These are phyloP conservation scores for Zygnema circumcarinatum DNA, from an alignment of 139 green algal species.

Conservation along the genomic window DNA sequence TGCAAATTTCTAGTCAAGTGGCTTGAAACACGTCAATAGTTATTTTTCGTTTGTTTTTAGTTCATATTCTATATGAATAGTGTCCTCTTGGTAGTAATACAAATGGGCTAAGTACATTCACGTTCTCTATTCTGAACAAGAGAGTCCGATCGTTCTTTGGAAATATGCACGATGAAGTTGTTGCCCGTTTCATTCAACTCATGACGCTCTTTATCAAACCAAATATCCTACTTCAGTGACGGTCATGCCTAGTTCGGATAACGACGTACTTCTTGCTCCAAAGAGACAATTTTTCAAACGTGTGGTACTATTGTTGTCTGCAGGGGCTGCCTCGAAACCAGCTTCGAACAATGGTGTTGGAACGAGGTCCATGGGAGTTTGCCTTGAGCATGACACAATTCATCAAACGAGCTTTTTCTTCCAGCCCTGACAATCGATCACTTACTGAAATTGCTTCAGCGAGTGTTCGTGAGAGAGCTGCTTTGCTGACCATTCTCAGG, in stretches of 20 bases:
- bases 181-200: neutral
- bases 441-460: neutral
- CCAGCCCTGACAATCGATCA: neutral
- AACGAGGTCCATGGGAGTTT: conserved; percentile 63
- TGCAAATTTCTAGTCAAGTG: too few relatives aligned
- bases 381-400: conserved; percentile 58
- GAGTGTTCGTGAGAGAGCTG: neutral
- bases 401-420: neutral
- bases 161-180: neutral
- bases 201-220: neutral
- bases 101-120: too few relatives aligned
- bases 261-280: too few relatives aligned
- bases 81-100: too few relatives aligned
- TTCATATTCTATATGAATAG: too few relatives aligned
- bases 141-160: neutral
- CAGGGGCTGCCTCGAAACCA: neutral
- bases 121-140: too few relatives aligned
- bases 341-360: conserved; percentile 56
- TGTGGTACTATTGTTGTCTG: too few relatives aligned
- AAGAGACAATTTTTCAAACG: too few relatives aligned
- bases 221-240: neutral
- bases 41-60: too few relatives aligned
- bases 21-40: too few relatives aligned
- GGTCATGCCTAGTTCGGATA: neutral
- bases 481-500: neutral